Evolutionary conservation across 805 yeast species (phyloP), one percentile per base, ranked within the genome.

Genomic region (Kluyveromyces dobzhanskii): DNA sequence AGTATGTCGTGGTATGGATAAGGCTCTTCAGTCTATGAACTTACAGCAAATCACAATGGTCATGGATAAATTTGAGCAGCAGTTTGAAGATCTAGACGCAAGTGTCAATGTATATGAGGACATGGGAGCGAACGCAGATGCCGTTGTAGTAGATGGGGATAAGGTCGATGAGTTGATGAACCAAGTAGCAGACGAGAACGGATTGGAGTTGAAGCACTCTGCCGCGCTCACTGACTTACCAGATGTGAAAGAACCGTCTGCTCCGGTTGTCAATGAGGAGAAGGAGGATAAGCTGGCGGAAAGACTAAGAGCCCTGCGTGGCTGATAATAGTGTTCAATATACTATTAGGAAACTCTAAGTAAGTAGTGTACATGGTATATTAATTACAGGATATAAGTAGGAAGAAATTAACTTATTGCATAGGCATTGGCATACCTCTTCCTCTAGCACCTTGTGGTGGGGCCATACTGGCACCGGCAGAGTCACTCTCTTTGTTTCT

Each of bases 171-270:
- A 81, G 44, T 67, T 90, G 55, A 74, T 90, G 84, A 86, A 72
- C 54, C 86, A 85, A 59, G 88, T 92, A 12, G 97, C 97, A 0
- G 97, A 90, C 57, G 97, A 90, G 57, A 97, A 96, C 0, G 99
- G 98, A 2, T 68, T 92, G 31, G 97, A 92, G 57, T 70, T 88
- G 67, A 80, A 80, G 51, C 97, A 88, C 51, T 81, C 85, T 37
- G 75, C 94, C 45, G 70, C 66, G 12, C 61, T 66, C 19, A 68
- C 67, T 23, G 51, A 60, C 3, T 59, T 67, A 5, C 75, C 75
- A 33, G 83, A 76, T 44, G 76, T 86, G 12, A 66, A 73, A 50
- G 74, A 76, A 1, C 71, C 69, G 10, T 50, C 70, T 3, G 64
- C 70, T 5, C 59, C 64, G 9, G 50, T 70, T 12, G 69, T 71